Evolutionary conservation across 176 grass and related monocot genomes (phyloP).

Genomic region (Eragrostis nindensis): DNA sequence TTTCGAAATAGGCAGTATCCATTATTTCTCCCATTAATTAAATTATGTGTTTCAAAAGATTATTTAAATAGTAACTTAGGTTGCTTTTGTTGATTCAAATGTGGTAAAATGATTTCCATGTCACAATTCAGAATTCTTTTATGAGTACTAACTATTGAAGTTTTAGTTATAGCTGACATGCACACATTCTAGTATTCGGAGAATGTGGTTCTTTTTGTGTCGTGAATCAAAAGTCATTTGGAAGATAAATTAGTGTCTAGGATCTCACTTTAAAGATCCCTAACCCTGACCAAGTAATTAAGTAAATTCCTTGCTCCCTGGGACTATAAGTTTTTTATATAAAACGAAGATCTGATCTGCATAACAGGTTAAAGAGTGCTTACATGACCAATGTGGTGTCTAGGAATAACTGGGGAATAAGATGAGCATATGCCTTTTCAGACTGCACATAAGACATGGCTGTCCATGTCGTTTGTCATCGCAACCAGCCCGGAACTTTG

Average conservation of each 20-base stretch:
- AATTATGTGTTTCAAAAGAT: neutral
- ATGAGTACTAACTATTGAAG: neutral
- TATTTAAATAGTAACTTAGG: neutral
- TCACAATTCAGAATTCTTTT: neutral
- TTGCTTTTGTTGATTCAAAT: neutral
- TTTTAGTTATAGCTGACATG: neutral
- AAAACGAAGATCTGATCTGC: slow-evolving; percentile 15
- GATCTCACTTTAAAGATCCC: slow-evolving; percentile 48
- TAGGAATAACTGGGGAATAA: slow-evolving; percentile 45
- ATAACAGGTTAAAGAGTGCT: slow-evolving; percentile 31
- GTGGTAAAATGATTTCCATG: neutral
- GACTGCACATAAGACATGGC: slow-evolving; percentile 36
- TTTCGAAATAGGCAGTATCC: too few relatives aligned
- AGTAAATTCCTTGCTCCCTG: slow-evolving; percentile 12
- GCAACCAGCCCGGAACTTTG: slow-evolving; percentile 26
- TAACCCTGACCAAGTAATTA: slow-evolving; percentile 15
- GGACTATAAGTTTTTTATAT: neutral
- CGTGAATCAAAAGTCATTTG: neutral
- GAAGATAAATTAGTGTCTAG: slow-evolving; percentile 27
- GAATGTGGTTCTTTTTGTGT: neutral
- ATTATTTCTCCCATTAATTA: neutral
- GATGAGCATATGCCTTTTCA: slow-evolving; percentile 50
- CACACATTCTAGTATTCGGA: neutral
- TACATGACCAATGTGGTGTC: slow-evolving; percentile 36
- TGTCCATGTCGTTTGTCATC: slow-evolving; percentile 18